A percentile compares a stretch with the other conserved stretches of the same genome.
phyloP scores from a whole-genome alignment of 305 asterid species.

The Fraxinus sp. region DNA sequence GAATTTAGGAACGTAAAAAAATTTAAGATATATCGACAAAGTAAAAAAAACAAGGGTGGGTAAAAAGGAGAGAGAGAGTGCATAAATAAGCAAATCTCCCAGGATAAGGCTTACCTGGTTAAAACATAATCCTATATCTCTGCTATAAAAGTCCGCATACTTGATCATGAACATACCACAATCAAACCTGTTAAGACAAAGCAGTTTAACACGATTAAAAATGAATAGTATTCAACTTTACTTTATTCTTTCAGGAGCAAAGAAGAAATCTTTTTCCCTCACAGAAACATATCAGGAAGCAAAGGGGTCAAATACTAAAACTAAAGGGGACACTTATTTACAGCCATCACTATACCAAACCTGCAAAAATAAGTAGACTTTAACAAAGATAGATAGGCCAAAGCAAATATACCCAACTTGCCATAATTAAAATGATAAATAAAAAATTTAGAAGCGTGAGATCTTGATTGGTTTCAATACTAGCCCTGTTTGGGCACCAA shows the following conservation, averaged over 20 bases:
- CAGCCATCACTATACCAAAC: neutral
- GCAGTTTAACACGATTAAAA: conserved; percentile 11
- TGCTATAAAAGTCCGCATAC: conserved; percentile 87
- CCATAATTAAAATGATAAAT: neutral
- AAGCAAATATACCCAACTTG: neutral
- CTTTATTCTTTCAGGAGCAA: neutral
- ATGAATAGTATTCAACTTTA: neutral
- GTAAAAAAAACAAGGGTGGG: neutral
- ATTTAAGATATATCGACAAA: neutral
- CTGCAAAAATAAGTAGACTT: conserved; percentile 4
- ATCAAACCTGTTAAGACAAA: conserved; percentile 59
- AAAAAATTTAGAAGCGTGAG: neutral
- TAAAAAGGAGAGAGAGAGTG: neutral
- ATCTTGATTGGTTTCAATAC: neutral
- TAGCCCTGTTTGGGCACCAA: neutral
- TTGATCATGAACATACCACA: conserved; percentile 98
- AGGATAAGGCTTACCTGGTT: conserved; percentile 54
- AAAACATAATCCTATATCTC: conserved; percentile 74
- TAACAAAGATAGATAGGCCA: neutral
- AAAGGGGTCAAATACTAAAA: neutral
- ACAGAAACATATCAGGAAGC: conserved; percentile 10
- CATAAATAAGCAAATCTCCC: neutral
- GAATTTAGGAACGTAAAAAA: neutral
- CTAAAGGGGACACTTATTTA: neutral
- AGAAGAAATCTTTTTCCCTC: neutral